Percentiles rank a stretch among this genome's conserved stretches.
Evolutionary conservation across 2,329 filamentous ascomycete genomes (phyloP).

Genomic region (Penicillium sp.): DNA sequence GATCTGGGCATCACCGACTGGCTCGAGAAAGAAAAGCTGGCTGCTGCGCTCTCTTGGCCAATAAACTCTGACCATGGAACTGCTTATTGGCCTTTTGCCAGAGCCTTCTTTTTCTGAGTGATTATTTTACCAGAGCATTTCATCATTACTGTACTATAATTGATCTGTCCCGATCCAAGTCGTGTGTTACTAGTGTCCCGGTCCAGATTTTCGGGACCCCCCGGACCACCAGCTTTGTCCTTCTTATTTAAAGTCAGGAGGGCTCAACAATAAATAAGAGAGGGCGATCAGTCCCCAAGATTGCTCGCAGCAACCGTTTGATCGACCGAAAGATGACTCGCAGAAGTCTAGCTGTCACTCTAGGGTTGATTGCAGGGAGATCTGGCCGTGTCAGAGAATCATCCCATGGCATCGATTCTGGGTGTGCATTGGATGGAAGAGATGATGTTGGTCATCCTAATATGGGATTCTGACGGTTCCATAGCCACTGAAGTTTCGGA

Average conservation of each 20-base stretch:
- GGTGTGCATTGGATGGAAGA: background rate
- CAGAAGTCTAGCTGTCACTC: conserved; percentile 5
- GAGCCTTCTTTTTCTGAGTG: conserved; percentile 14
- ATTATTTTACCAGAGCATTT: conserved; percentile 9
- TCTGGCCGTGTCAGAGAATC: conserved; percentile 19
- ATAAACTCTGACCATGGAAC: conserved; percentile 7
- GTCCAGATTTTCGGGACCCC: conserved; percentile 16
- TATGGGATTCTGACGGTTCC: conserved; percentile 5
- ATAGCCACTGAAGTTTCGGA: conserved; percentile 25
- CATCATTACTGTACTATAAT: background rate
- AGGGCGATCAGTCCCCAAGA: conserved; percentile 13
- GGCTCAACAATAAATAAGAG: conserved; percentile 1
- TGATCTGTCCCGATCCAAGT: conserved; percentile 7
- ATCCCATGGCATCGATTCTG: conserved; percentile 8
- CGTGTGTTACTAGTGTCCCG: background rate
- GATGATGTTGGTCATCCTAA: background rate
- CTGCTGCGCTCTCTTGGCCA: background rate
- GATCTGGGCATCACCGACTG: conserved; percentile 24
- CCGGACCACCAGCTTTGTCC: conserved; percentile 8
- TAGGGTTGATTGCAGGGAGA: conserved; percentile 23
- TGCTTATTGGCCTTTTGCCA: conserved; percentile 14
- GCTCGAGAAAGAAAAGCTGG: background rate
- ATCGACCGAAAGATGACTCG: conserved; percentile 16
- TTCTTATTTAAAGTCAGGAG: background rate
- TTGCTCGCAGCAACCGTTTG: background rate